Percentiles rank a stretch among this genome's conserved stretches.
phyloP scores from a whole-genome alignment of 345 rosid genomes.

The Boechera divaricarpa region DNA sequence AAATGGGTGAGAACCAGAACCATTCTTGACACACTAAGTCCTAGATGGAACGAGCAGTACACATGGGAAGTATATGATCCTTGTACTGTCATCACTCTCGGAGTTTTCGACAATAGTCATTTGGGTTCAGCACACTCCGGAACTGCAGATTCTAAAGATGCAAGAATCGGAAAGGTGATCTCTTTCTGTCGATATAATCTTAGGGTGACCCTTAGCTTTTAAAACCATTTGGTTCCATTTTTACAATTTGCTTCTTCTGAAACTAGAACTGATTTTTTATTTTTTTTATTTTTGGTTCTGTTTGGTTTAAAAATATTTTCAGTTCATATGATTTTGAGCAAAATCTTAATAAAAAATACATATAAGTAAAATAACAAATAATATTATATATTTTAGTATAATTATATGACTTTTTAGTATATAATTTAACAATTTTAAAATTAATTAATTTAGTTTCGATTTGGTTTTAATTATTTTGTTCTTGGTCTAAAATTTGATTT shows the following conservation, averaged over 20 bases:
- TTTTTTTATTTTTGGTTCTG: not conserved
- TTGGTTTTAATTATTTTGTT: not conserved
- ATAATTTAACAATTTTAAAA: not conserved
- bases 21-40: conserved; percentile 58
- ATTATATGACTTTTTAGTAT: not conserved
- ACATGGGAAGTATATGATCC: conserved; percentile 95
- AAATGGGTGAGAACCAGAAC: conserved; percentile 92
- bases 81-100: conserved; percentile 82
- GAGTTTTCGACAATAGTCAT: conserved; percentile 76
- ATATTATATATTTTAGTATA: not conserved
- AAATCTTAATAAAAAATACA: not conserved
- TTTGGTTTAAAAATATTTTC: not conserved
- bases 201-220: not conserved
- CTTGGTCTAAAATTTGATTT: not conserved
- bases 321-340: not conserved
- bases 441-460: not conserved
- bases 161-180: conserved; percentile 77
- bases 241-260: not conserved
- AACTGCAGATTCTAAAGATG: conserved; percentile 53
- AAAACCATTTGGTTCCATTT: not conserved
- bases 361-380: not conserved
- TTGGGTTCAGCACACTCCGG: conserved; percentile 53
- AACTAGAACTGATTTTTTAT: not conserved
- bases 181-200: not conserved
- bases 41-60: conserved; percentile 84